Base-by-base conservation (phyloP, 257 asterid genomes). In the Phtheirospermum japonicum region DNA sequence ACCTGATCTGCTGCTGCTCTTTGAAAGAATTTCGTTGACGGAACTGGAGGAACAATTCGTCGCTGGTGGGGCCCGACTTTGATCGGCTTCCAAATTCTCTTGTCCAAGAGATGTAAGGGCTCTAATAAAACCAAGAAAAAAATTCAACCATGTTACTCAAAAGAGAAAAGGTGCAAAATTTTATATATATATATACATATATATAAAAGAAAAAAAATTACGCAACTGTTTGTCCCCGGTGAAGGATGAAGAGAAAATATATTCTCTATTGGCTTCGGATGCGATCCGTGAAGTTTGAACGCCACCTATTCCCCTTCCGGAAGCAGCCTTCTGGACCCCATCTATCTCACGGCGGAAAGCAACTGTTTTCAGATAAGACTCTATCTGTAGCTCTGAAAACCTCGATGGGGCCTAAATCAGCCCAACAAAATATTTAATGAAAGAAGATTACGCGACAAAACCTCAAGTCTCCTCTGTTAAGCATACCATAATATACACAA, bases 271-370 rank as follows among this genome's bases (percentile, higher is more conserved):
- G 79, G 99, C 89, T 79, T 93, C 97, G 14, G 99, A 93, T 67
- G 99, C 99, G 42, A 93, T 93, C 64, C 99, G 80, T 61, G 97
- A 87, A 66, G 90, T 85, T 82, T 83, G 95, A 57, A 89, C 73
- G 50, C 99, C 99, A 31, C 83, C 94, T 61, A 87, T 71, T 67
- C 97, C 97, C 81, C 80, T 79, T 45, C 97, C 97, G 7, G 91
- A 85, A 75, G 99, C 97, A 70, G 97, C 66, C 76, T 89, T 93
- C 74, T 79, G 99, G 68, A 87, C 99, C 73, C 79, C 88, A 80
- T 84, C 86, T 64, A 93, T 89, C 82, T 89, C 97, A 17, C 99
- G 95, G 36, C 96, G 99, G 71, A 93, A 93, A 67, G 99, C 99
- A 71, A 93, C 96, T 20, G 95, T 93, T 77, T 93, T 93, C 46